phyloP scores from a whole-genome alignment of 495 filamentous ascomycete genomes.

The Aspergillus hancockii region DNA sequence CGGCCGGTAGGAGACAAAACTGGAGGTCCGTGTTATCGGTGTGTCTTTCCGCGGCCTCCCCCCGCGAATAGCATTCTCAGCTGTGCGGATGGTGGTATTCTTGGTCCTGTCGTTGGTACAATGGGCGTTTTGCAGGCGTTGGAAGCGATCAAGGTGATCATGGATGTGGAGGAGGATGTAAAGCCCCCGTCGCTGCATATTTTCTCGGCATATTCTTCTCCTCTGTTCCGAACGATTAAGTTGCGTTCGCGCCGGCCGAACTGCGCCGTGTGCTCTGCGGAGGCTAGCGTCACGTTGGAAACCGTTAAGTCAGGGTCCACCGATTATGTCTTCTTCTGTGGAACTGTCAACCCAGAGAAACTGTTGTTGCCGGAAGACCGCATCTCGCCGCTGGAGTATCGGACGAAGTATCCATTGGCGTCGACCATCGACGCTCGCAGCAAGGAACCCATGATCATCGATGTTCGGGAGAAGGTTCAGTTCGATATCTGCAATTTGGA shows the following conservation, averaged over 20 bases:
- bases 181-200: constrained; percentile 57
- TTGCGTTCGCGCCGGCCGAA: constrained; percentile 64
- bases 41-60: constrained; percentile 86
- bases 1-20: constrained; percentile 45
- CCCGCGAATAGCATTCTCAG: constrained; percentile 73
- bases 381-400: constrained; percentile 59
- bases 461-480: constrained; percentile 81
- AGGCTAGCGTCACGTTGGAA: constrained; percentile 59
- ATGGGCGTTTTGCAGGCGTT: constrained; percentile 93
- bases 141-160: constrained; percentile 83
- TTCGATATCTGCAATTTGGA: constrained; percentile 73
- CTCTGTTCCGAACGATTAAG: constrained; percentile 70
- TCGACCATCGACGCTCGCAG: not conserved
- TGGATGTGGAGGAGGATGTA: constrained; percentile 23
- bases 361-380: constrained; percentile 60
- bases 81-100: constrained; percentile 88
- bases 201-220: constrained; percentile 70
- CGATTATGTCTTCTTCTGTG: constrained; percentile 83
- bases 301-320: constrained; percentile 62
- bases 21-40: constrained; percentile 86
- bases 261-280: constrained; percentile 75
- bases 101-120: constrained; percentile 88
- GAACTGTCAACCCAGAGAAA: constrained; percentile 48
- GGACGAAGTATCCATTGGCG: constrained; percentile 17
- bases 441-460: constrained; percentile 60